phyloP scores from a whole-genome alignment of 148 eudicot genomes.

The Chenopodium berlandieri region DNA sequence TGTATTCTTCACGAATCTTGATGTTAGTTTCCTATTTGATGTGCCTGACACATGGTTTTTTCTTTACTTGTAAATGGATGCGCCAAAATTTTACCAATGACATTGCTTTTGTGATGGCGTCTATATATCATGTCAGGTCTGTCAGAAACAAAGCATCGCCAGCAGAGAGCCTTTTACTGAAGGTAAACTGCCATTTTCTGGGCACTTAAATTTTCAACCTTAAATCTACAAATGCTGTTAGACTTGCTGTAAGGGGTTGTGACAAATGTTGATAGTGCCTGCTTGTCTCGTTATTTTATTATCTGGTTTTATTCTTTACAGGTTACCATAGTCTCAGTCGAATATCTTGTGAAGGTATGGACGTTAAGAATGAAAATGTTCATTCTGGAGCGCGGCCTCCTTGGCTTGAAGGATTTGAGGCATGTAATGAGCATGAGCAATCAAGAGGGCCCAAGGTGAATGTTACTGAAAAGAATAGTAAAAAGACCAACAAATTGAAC shows the following conservation, averaged over 20 bases:
- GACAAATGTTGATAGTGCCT: conserved; percentile 5
- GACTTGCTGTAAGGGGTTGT: neutral
- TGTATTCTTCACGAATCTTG: neutral
- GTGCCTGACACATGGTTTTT: neutral
- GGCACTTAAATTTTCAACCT: neutral
- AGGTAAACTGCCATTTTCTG: conserved; percentile 45
- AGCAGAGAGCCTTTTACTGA: conserved; percentile 38
- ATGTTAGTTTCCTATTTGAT: conserved; percentile 2
- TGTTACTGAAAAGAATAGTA: conserved; percentile 31
- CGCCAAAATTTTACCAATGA: neutral
- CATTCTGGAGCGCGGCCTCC: conserved; percentile 94
- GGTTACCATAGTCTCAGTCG: conserved; percentile 57
- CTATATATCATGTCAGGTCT: conserved; percentile 38
- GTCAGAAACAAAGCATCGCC: conserved; percentile 30
- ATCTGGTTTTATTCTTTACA: conserved; percentile 27
- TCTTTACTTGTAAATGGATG: neutral
- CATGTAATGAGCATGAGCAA: conserved; percentile 21
- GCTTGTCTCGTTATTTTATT: neutral
- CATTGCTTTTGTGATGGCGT: neutral
- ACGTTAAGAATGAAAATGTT: conserved; percentile 56
- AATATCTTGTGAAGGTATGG: conserved; percentile 36
- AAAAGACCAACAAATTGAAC: conserved; percentile 61
- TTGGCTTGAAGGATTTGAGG: conserved; percentile 67
- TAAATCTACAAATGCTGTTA: neutral
- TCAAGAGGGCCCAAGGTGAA: conserved; percentile 1